Conservation (phyloP, 345 rosid species). For the Camelina neglecta region DNA sequence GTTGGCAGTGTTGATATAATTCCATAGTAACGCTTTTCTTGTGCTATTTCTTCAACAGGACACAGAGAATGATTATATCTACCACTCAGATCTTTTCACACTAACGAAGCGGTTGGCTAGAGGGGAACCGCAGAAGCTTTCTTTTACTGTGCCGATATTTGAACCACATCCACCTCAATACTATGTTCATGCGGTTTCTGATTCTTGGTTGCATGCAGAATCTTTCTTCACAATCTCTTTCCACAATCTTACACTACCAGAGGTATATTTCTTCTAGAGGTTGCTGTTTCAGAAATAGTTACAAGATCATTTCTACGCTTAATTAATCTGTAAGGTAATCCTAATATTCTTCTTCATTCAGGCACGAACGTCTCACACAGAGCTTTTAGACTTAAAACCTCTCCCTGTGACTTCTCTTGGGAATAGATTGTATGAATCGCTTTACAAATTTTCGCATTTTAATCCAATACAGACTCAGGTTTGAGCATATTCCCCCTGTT, state of each 20-base stretch:
- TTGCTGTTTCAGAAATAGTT: slow-evolving; percentile 1
- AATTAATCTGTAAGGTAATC: slow-evolving; percentile 7
- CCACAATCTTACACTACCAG: slow-evolving; percentile 84
- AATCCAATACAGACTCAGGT: slow-evolving; percentile 99
- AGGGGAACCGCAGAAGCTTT: slow-evolving; percentile 88
- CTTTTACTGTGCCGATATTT: slow-evolving; percentile 94
- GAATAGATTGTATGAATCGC: slow-evolving; percentile 63
- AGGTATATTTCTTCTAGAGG: slow-evolving; percentile 55
- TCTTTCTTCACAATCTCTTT: slow-evolving; percentile 90
- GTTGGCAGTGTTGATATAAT: slow-evolving; percentile 25
- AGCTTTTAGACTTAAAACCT: slow-evolving; percentile 92
- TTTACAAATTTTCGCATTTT: slow-evolving; percentile 94
- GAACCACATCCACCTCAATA: slow-evolving; percentile 99
- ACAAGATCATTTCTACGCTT: slow-evolving; percentile 22
- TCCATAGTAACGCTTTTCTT: slow-evolving; percentile 12
- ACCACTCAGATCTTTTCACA: slow-evolving; percentile 93
- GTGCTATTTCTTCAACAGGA: slow-evolving; percentile 61
- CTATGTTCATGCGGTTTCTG: slow-evolving; percentile 94
- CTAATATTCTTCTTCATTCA: slow-evolving; percentile 47
- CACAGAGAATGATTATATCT: slow-evolving; percentile 94
- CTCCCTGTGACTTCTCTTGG: slow-evolving; percentile 92
- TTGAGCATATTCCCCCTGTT: slow-evolving; percentile 30
- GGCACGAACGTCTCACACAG: slow-evolving; percentile 86
- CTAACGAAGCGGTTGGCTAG: slow-evolving; percentile 86
- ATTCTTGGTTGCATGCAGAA: slow-evolving; percentile 98